These are phyloP conservation scores for Venturia asperata DNA, from an alignment of 2,329 filamentous ascomycete species.

Conservation along the genomic window DNA sequence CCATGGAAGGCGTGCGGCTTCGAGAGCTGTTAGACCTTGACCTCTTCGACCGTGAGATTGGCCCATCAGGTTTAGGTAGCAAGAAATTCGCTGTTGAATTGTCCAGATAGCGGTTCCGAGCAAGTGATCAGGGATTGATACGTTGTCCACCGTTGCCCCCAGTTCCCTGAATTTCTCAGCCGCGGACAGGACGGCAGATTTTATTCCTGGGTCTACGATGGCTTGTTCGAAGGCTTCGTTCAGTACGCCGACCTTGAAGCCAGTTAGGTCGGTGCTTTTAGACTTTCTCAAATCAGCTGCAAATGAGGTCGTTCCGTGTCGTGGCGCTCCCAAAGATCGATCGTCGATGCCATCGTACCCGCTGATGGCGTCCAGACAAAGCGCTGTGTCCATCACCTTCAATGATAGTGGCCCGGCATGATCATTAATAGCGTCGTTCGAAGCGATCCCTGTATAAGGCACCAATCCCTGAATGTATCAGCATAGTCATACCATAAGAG, in stretches of 20 bases:
- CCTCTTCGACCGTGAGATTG: conserved; percentile 37
- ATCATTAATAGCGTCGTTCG: conserved; percentile 38
- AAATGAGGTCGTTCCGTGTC: conserved; percentile 26
- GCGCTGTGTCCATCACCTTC: conserved; percentile 25
- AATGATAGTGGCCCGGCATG: conserved; percentile 34
- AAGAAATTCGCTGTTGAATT: conserved; percentile 33
- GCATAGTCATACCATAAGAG: neutral
- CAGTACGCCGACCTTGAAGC: conserved; percentile 27
- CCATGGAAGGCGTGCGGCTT: conserved; percentile 44
- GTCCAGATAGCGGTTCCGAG: conserved; percentile 39
- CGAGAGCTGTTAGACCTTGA: conserved; percentile 41
- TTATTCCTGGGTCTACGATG: conserved; percentile 36
- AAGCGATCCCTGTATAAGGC: conserved; percentile 44
- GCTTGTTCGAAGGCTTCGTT: conserved; percentile 25
- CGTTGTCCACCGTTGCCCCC: conserved; percentile 42
- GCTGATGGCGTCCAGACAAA: conserved; percentile 28
- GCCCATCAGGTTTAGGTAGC: conserved; percentile 34
- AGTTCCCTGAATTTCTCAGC: conserved; percentile 36
- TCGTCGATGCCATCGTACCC: conserved; percentile 30
- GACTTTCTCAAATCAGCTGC: conserved; percentile 20
- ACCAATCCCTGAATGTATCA: conserved; percentile 36
- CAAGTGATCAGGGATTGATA: conserved; percentile 40
- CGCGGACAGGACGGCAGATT: conserved; percentile 36
- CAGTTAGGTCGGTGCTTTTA: conserved; percentile 21
- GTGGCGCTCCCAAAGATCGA: conserved; percentile 27